Evolutionary conservation across 306 rosid species (phyloP), one percentile per base, ranked within the genome.

Genomic region (Lathyrus sativus): DNA sequence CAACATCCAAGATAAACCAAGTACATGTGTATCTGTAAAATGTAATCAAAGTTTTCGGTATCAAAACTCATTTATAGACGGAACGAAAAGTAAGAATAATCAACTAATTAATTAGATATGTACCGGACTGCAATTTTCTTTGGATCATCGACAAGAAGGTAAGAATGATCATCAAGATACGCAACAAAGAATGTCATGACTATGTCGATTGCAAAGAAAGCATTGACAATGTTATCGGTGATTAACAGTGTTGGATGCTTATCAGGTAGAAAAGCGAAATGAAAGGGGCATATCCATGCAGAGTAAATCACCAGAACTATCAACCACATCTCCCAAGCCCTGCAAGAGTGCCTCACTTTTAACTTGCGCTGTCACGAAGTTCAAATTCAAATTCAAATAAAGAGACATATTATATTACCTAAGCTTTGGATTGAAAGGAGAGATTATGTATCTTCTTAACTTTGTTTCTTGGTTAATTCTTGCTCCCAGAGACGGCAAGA

Each of bases 401-500:
- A 70, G 65, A 48, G 68, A 5, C 44, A 14, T 56, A 68, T n/a
- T n/a, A n/a, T n/a, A n/a, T 83, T 84, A 91, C 97, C 97, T 84
- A 49, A 85, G 87, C n/a, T 76, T 77, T 53, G 91, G 83, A 69
- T 68, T 60, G 75, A 85, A 87, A 41, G 97, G 97, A 18, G 97
- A 91, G 60, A 91, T 68, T 62, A 87, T 78, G 87, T 67, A 74
- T 77, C 72, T 82, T 58, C 83, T 80, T 13, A 91, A 89, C 39
- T 59, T 64, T 43, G 84, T 87, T 60, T 86, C 73, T 68, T 84
- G 87, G 78, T 87, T 89, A 80, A 89, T 89, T 67, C 81, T 75
- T n/a, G 88, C 97, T 26, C 97, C 97, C 46, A 91, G 97, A 11
- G 97, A 91, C 12, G 96, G 97, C 76, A 91, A 76, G n/a, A 87